Percentiles rank a stretch among this genome's conserved stretches.
Evolutionary conservation across 176 grass and related monocot genomes (phyloP).

Genomic region (Echinochloa phyllopogon): DNA sequence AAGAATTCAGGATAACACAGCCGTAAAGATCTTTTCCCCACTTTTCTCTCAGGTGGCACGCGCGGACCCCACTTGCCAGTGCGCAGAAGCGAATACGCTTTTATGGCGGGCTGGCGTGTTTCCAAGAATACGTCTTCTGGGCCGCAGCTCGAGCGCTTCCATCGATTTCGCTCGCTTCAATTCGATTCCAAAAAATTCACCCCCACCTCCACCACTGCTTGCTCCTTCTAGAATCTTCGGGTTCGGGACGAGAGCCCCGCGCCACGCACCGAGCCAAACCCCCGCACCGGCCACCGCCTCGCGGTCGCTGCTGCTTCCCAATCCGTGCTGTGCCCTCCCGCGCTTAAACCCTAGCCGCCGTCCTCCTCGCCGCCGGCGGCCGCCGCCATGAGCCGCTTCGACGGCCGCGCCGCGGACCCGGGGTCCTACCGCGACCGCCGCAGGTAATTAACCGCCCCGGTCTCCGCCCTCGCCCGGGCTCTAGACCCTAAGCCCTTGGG

Average conservation of each 20-base stretch:
- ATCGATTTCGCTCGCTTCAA: neutral
- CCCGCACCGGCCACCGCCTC: neutral
- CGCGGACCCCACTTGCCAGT: neutral
- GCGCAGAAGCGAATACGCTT: neutral
- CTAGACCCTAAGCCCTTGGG: slow-evolving; percentile 36
- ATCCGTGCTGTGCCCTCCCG: neutral
- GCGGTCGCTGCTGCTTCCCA: neutral
- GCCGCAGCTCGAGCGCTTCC: neutral
- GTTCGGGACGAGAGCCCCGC: neutral
- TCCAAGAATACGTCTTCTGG: neutral
- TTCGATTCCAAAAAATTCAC: slow-evolving; percentile 10
- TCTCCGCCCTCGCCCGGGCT: neutral
- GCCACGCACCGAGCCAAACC: neutral
- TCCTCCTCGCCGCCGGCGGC: slow-evolving; percentile 21
- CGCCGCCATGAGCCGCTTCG: slow-evolving; percentile 85
- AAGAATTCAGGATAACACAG: slow-evolving; percentile 17
- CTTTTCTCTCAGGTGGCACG: neutral
- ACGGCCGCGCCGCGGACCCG: slow-evolving; percentile 78
- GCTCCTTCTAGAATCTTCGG: slow-evolving; percentile 27
- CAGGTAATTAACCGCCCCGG: slow-evolving; percentile 41
- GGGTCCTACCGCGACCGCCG: slow-evolving; percentile 81
- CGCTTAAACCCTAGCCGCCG: slow-evolving; percentile 39
- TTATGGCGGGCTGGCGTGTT: neutral
- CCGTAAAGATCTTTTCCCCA: neutral
- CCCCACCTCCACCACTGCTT: neutral